phyloP scores from a whole-genome alignment of 352 stramenopile genomes.

The Globisporangium splendens region DNA sequence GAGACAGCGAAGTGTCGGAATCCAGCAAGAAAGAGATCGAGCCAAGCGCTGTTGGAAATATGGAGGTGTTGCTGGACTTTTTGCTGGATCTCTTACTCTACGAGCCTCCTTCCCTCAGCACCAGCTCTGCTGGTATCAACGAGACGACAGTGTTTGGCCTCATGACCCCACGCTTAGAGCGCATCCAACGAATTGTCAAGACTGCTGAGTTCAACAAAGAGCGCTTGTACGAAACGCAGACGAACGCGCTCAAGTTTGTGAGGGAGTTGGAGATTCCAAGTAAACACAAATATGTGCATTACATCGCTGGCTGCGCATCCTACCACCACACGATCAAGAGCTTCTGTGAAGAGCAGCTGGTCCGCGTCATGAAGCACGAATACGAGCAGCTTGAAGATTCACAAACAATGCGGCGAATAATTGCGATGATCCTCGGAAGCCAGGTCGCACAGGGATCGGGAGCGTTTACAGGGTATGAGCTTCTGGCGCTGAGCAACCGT shows the following conservation, averaged over 20 bases:
- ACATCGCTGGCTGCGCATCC: slow-evolving; percentile 52
- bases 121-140: slow-evolving; percentile 4
- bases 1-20: neutral
- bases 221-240: slow-evolving; percentile 52
- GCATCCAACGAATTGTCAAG: slow-evolving; percentile 40
- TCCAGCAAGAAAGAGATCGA: slow-evolving; percentile 4
- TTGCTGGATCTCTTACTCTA: slow-evolving; percentile 67
- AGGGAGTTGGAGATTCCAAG: slow-evolving; percentile 44
- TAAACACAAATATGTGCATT: slow-evolving; percentile 41
- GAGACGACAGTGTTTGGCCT: slow-evolving; percentile 32
- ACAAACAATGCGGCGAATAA: slow-evolving; percentile 30
- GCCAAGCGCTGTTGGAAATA: slow-evolving; percentile 16
- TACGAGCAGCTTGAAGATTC: slow-evolving; percentile 39
- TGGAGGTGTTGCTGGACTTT: slow-evolving; percentile 63
- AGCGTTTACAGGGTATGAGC: slow-evolving; percentile 34
- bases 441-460: slow-evolving; percentile 38
- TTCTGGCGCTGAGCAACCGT: slow-evolving; percentile 41
- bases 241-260: slow-evolving; percentile 55
- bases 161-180: slow-evolving; percentile 41
- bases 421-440: slow-evolving; percentile 61
- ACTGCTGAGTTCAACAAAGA: slow-evolving; percentile 38
- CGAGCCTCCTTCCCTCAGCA: slow-evolving; percentile 22
- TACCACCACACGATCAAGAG: slow-evolving; percentile 65
- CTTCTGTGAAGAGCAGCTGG: slow-evolving; percentile 67
- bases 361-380: slow-evolving; percentile 61